Evolutionary conservation across 495 filamentous ascomycete species (phyloP), one percentile per base, ranked within the genome.

Genomic region (Aspergillus taichungensis): DNA sequence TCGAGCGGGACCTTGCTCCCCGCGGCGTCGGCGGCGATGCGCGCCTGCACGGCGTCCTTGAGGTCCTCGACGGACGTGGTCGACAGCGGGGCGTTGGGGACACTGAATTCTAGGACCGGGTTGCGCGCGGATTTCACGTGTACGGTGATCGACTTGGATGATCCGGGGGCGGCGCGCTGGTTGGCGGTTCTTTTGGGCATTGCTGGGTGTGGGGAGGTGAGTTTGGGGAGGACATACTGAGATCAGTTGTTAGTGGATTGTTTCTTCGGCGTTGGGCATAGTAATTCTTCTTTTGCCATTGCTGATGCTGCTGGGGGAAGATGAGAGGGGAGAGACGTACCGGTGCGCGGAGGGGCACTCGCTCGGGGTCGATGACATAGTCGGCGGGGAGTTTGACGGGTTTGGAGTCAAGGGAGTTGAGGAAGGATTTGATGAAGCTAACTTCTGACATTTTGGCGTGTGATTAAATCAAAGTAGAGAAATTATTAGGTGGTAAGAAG

Each of bases 341-440:
- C 30, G 87, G 80, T 30, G 74, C 68, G 42, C 79, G 78, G 29
- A 80, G 67, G 11, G 84, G 80, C 56, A 89, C 80, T 46, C 72
- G 78, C 54, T 80, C 80, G 30, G 86, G 78, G 57, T 95, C 86
- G 61, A 86, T 82, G 67, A 91, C 79, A 79, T 95, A 82, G 65
- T 95, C 88, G 48, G 83, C 67, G 8, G 79, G 75, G 40, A 95
- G 75, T 66, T 88, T 91, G 54, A 81, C 61, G 7, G 86, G 84
- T 46, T 81, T 78, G 30, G 78, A 73, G 68, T 91, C 87, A 40
- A 96, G 77, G 13, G 76, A 72, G 13, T 83, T 70, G 52, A 98
- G 82, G 68, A 91, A 95, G 38, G 78, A 69, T 63, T 86, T 89
- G 47, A 87, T 78, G 62, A 94, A 98, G 41, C 76, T 62, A 37